phyloP scores from a whole-genome alignment of 495 filamentous ascomycete species.

The Parathielavia appendiculata region DNA sequence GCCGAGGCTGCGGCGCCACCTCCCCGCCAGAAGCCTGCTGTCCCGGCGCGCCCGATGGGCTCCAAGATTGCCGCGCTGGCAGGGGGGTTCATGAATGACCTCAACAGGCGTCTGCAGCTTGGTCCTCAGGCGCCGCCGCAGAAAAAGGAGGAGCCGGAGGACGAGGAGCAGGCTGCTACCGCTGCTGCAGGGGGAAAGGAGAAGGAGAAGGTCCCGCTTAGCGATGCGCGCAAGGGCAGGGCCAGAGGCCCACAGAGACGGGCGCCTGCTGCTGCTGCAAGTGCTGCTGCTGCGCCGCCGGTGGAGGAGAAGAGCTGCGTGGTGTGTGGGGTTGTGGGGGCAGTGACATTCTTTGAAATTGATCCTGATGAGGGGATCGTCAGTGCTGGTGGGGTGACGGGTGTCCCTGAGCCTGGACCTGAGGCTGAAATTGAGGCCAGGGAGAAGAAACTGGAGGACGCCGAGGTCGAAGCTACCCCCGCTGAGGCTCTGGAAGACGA shows the following conservation, averaged over 20 bases:
- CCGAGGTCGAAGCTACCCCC: constrained; percentile 10
- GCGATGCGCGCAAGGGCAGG: constrained; percentile 81
- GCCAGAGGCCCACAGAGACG: constrained; percentile 83
- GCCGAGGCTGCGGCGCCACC: constrained; percentile 38
- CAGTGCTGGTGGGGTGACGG: constrained; percentile 29
- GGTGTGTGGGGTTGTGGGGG: constrained; percentile 35
- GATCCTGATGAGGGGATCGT: constrained; percentile 49
- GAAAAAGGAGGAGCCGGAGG: constrained; percentile 55
- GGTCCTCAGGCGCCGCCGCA: constrained; percentile 65
- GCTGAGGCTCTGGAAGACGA: constrained; percentile 4
- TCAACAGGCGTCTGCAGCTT: constrained; percentile 77
- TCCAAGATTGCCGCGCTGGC: constrained; percentile 87
- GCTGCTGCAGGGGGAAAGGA: constrained; percentile 45
- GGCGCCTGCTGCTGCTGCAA: constrained; percentile 46
- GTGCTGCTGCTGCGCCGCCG: constrained; percentile 18
- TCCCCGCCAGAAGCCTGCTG: constrained; percentile 63
- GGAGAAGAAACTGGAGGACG: constrained; percentile 24
- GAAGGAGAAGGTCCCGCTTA: constrained; percentile 70
- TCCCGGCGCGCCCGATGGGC: constrained; percentile 75
- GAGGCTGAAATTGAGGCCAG: constrained; percentile 31
- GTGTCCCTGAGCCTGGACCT: background rate
- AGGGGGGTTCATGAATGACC: constrained; percentile 81
- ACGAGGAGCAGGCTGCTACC: constrained; percentile 45
- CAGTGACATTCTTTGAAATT: constrained; percentile 45
- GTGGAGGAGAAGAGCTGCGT: constrained; percentile 20